phyloP scores from a whole-genome alignment of 1,284 basidiomycete species.

The Leccinum subspadiceum region DNA sequence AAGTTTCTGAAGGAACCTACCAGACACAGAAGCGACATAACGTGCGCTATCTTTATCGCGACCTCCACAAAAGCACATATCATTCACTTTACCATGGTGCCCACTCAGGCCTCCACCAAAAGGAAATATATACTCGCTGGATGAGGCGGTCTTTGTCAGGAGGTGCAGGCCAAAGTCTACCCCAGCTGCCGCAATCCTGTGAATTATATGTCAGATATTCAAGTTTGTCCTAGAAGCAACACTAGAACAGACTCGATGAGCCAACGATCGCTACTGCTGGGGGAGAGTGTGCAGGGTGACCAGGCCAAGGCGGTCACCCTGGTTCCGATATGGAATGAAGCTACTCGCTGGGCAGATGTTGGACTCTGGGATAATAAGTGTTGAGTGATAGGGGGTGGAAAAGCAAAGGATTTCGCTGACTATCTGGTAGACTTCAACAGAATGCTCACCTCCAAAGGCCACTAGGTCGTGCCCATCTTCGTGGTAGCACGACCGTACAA shows the following conservation, averaged over 20 bases:
- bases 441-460: conserved; percentile 68
- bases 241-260: conserved; percentile 56
- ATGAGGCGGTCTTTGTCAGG: conserved; percentile 53
- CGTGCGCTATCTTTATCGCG: conserved; percentile 59
- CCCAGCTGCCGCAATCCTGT: conserved; percentile 64
- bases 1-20: conserved; percentile 35
- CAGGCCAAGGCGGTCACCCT: conserved; percentile 74
- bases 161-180: conserved; percentile 68
- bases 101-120: conserved; percentile 78
- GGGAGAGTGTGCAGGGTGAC: conserved; percentile 67
- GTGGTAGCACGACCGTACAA: conserved; percentile 58
- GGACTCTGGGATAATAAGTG: conserved; percentile 32
- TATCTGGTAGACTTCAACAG: conserved; percentile 64
- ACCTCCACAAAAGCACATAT: conserved; percentile 74
- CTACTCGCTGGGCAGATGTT: conserved; percentile 48
- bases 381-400: conserved; percentile 11
- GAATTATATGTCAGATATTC: conserved; percentile 4
- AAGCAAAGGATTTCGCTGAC: conserved; percentile 38
- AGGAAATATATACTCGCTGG: conserved; percentile 54
- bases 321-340: conserved; percentile 72
- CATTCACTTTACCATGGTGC: conserved; percentile 72
- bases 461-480: conserved; percentile 66
- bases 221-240: background rate
- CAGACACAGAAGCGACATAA: conserved; percentile 78
- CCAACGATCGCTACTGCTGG: conserved; percentile 64